A percentile compares a stretch with the other conserved stretches of the same genome.
These are phyloP conservation scores for Leccinum subrobustum DNA, from an alignment of 1,284 basidiomycete genomes.

Conservation along the genomic window DNA sequence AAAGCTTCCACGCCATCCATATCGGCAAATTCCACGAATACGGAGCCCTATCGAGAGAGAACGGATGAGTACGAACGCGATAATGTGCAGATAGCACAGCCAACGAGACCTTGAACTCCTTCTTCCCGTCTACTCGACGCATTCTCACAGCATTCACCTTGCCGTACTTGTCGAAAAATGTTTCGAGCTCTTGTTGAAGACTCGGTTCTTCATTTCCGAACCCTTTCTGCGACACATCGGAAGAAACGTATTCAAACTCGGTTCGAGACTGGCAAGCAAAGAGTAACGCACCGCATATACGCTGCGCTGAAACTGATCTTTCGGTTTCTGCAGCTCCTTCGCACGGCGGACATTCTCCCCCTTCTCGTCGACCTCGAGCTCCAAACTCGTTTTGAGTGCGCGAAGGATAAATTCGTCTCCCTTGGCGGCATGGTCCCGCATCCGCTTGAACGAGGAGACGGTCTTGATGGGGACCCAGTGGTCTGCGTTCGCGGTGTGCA, in stretches of 20 bases:
- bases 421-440: constrained; percentile 69
- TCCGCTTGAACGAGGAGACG: constrained; percentile 94
- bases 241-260: neutral
- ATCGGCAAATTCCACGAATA: constrained; percentile 89
- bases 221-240: constrained; percentile 67
- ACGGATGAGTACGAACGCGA: neutral
- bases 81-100: neutral
- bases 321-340: constrained; percentile 71
- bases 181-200: constrained; percentile 78
- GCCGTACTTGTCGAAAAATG: constrained; percentile 84
- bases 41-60: constrained; percentile 65
- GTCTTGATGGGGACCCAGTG: constrained; percentile 93
- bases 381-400: constrained; percentile 60
- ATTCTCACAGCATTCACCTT: constrained; percentile 84
- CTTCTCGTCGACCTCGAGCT: constrained; percentile 78
- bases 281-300: constrained; percentile 74
- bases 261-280: neutral
- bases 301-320: constrained; percentile 75
- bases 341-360: constrained; percentile 73
- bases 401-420: constrained; percentile 68
- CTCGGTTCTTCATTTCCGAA: constrained; percentile 76
- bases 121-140: constrained; percentile 69
- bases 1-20: constrained; percentile 73
- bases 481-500: constrained; percentile 73
- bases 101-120: constrained; percentile 76